phyloP scores from a whole-genome alignment of 164 flowering plant genomes.

The Santalum album region DNA sequence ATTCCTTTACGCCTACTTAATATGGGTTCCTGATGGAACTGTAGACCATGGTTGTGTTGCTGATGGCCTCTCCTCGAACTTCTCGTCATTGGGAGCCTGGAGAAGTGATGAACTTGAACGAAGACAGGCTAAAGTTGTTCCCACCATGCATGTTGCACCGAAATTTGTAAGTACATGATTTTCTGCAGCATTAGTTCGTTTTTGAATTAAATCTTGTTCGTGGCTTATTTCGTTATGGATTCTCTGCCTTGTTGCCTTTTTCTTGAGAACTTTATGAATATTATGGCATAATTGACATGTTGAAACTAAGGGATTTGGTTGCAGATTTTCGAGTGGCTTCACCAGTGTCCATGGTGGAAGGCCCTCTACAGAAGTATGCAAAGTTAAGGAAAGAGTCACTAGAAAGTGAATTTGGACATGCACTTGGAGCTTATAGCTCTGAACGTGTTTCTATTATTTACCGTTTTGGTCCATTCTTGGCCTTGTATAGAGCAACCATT shows the following conservation, averaged over 20 bases:
- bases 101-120: not conserved
- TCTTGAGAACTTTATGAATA: too few species aligned
- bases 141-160: not conserved
- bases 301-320: slow-evolving; percentile 8
- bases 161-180: not conserved
- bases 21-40: not conserved
- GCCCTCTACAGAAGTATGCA: slow-evolving; percentile 92
- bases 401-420: slow-evolving; percentile 76
- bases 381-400: slow-evolving; percentile 76
- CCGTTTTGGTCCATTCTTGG: slow-evolving; percentile 81
- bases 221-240: not conserved
- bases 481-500: slow-evolving; percentile 82
- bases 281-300: not conserved
- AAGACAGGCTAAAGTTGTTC: not conserved
- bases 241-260: not conserved
- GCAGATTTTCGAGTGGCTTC: slow-evolving; percentile 71
- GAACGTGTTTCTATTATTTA: slow-evolving; percentile 42
- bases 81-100: not conserved
- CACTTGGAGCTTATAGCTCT: slow-evolving; percentile 58
- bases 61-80: not conserved
- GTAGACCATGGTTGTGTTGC: not conserved
- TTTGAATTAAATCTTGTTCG: too few species aligned
- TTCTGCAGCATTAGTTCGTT: too few species aligned
- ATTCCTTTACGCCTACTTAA: not conserved
- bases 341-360: slow-evolving; percentile 86